Evolutionary conservation across 441 rosid genomes (phyloP).

Genomic region (Adansonia rubrostipa): DNA sequence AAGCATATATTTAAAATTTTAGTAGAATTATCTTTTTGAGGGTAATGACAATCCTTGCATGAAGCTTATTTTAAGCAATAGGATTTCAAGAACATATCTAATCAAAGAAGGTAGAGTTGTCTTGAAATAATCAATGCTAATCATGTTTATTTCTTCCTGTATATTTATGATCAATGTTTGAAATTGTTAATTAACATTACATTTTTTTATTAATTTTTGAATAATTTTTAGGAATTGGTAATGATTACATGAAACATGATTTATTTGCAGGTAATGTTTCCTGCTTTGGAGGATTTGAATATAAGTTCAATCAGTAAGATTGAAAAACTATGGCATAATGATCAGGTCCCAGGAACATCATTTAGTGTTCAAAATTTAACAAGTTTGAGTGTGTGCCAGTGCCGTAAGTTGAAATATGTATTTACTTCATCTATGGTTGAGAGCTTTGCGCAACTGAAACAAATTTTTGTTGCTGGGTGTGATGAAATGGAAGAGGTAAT

Average conservation of each 20-base stretch:
- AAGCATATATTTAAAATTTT: no score
- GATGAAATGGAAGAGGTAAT: background rate
- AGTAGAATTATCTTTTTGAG: no score
- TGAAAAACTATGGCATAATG: background rate
- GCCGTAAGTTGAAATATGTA: background rate
- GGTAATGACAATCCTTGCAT: no score
- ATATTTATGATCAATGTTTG: no score
- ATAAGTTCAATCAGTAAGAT: fast-evolving
- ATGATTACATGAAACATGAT: background rate
- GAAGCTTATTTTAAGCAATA: no score
- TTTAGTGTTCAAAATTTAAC: background rate
- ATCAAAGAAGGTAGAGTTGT: no score
- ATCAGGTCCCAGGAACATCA: background rate
- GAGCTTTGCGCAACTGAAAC: slow-evolving; percentile 24
- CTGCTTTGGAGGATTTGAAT: fast-evolving
- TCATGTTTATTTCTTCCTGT: no score
- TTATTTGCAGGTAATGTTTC: background rate
- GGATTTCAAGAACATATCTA: no score
- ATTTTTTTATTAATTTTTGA: no score
- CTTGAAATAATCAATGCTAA: no score
- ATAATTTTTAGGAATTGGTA: background rate
- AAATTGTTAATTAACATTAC: no score
- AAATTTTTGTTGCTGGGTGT: background rate
- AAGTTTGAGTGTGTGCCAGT: fast-evolving
- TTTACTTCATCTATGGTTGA: background rate